Evolutionary conservation across 139 green algal genomes (phyloP).

Genomic region (Picocystis salinarum): DNA sequence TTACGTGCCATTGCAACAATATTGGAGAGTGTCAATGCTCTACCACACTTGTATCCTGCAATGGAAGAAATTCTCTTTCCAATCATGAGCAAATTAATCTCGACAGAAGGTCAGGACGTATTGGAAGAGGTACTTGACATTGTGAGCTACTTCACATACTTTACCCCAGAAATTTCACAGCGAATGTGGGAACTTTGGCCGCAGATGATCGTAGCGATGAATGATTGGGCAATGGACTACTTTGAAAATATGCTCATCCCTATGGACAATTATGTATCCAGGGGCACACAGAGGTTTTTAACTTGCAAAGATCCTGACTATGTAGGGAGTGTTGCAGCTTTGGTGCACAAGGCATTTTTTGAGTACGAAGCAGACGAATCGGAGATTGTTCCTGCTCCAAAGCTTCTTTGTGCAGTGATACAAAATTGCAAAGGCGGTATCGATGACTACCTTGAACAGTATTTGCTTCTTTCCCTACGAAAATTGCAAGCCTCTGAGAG

Average conservation of each 20-base stretch:
- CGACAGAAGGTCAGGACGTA: slow-evolving; percentile 55
- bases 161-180: slow-evolving; percentile 36
- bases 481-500: slow-evolving; percentile 3
- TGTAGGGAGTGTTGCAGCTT: slow-evolving; percentile 14
- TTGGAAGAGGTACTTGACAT: slow-evolving; percentile 87
- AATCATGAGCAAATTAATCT: slow-evolving; percentile 54
- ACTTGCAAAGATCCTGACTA: slow-evolving; percentile 41
- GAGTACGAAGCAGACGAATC: slow-evolving; percentile 27
- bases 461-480: slow-evolving; percentile 33
- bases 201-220: slow-evolving; percentile 32
- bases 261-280: slow-evolving; percentile 85
- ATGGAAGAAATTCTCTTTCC: slow-evolving; percentile 73
- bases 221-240: slow-evolving; percentile 76
- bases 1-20: slow-evolving; percentile 74
- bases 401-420: slow-evolving; percentile 69
- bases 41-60: slow-evolving; percentile 48
- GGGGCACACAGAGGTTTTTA: slow-evolving; percentile 46
- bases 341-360: slow-evolving; percentile 7
- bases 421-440: slow-evolving; percentile 37
- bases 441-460: slow-evolving; percentile 53
- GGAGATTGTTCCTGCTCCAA: slow-evolving; percentile 43
- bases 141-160: slow-evolving; percentile 83
- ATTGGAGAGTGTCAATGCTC: slow-evolving; percentile 50
- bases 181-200: slow-evolving; percentile 81
- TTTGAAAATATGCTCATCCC: slow-evolving; percentile 55